phyloP scores from a whole-genome alignment of 2,329 filamentous ascomycete genomes.

The Aspergillaceae sp. region DNA sequence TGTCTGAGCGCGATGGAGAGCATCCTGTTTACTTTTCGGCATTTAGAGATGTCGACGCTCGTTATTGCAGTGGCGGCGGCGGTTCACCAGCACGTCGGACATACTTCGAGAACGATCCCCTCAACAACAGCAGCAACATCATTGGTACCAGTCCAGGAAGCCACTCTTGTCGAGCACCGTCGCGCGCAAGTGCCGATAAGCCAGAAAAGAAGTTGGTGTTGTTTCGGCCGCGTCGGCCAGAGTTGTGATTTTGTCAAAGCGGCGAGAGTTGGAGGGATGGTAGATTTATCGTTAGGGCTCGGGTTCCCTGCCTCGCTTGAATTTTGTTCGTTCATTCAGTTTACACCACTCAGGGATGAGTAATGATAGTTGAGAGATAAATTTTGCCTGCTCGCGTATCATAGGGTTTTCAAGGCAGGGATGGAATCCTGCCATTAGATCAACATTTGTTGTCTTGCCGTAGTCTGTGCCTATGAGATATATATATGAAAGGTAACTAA shows the following conservation, averaged over 20 bases:
- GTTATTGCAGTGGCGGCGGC: slow-evolving; percentile 6
- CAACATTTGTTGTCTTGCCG: too few relatives aligned
- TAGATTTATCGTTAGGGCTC: not conserved
- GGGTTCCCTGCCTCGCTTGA: too few relatives aligned
- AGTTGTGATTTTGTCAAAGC: not conserved
- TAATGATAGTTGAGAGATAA: too few relatives aligned
- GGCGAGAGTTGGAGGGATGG: too few relatives aligned
- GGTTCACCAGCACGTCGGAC: slow-evolving; percentile 6
- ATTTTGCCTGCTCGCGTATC: too few relatives aligned
- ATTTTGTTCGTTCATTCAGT: too few relatives aligned
- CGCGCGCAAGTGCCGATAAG: not conserved
- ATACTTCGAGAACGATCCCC: slow-evolving; percentile 16
- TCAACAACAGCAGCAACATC: not conserved
- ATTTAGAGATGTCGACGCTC: slow-evolving; percentile 7
- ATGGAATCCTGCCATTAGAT: too few relatives aligned
- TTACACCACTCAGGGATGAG: too few relatives aligned
- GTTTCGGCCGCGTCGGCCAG: not conserved
- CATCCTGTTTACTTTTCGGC: slow-evolving; percentile 10
- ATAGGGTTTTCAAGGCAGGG: too few relatives aligned
- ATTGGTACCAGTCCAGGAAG: too few relatives aligned
- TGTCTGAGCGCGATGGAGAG: slow-evolving; percentile 2
- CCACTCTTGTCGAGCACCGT: not conserved
- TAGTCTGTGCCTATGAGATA: too few relatives aligned
- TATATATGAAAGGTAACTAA: too few relatives aligned
- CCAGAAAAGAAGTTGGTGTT: not conserved